Conservation (phyloP, 2,329 filamentous ascomycete genomes). For the Cercospora sp. region DNA sequence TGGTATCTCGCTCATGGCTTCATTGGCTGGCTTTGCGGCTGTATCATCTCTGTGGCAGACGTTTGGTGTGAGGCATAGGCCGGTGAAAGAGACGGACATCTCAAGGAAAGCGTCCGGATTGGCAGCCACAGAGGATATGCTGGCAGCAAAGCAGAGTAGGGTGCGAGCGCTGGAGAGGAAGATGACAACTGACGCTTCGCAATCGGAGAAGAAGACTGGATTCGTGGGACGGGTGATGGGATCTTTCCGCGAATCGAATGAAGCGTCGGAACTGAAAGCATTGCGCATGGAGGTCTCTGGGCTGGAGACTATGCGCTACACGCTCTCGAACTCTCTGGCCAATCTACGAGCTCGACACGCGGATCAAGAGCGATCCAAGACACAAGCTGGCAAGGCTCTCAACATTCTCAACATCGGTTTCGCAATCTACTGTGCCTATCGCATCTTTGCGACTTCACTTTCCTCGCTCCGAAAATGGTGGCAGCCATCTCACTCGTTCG, state of each 20-base stretch:
- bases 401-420: conserved; percentile 68
- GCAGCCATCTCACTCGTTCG: conserved; percentile 55
- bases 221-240: conserved; percentile 75
- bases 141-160: conserved; percentile 71
- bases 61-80: conserved; percentile 65
- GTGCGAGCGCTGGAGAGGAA: conserved; percentile 71
- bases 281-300: conserved; percentile 76
- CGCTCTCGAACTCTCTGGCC: conserved; percentile 65
- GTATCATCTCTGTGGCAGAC: conserved; percentile 85
- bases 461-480: conserved; percentile 63
- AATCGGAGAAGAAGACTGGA: conserved; percentile 48
- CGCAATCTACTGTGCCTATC: conserved; percentile 80
- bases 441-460: conserved; percentile 70
- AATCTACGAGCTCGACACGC: conserved; percentile 64
- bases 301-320: conserved; percentile 75
- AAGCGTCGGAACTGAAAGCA: conserved; percentile 54
- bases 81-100: conserved; percentile 67
- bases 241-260: conserved; percentile 66
- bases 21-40: conserved; percentile 86
- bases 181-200: conserved; percentile 44
- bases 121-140: conserved; percentile 76
- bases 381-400: conserved; percentile 64
- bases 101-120: conserved; percentile 75
- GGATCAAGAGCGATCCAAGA: conserved; percentile 67
- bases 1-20: conserved; percentile 81